Evolutionary conservation across 441 rosid genomes (phyloP).

Genomic region (Metrosideros polymorpha): DNA sequence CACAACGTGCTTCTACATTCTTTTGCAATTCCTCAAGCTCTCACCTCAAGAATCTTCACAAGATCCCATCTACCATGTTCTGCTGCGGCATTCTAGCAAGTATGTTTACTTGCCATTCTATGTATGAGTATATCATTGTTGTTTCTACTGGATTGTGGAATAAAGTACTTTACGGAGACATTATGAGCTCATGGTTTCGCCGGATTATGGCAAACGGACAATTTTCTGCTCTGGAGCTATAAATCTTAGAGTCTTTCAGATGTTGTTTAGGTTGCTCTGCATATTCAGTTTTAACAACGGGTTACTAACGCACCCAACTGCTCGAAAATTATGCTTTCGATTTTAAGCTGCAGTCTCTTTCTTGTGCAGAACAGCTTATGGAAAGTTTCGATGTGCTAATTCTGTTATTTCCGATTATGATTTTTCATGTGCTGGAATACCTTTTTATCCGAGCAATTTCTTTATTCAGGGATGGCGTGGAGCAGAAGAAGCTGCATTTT

Average conservation of each 20-base stretch:
- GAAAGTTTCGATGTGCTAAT: neutral
- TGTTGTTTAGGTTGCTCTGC: neutral
- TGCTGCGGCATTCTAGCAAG: slow-evolving; percentile 40
- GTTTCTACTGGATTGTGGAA: neutral
- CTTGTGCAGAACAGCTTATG: neutral
- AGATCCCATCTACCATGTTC: slow-evolving; percentile 64
- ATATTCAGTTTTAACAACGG: neutral
- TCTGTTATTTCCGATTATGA: neutral
- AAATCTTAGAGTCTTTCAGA: neutral
- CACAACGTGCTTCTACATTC: slow-evolving; percentile 47
- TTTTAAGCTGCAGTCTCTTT: neutral
- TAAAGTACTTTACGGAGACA: neutral
- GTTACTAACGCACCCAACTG: neutral
- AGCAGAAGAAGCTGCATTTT: slow-evolving; percentile 29
- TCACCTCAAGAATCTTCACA: slow-evolving; percentile 52
- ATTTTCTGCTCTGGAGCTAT: neutral
- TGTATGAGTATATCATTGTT: neutral
- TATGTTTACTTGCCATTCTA: slow-evolving; percentile 11
- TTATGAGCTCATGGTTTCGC: neutral
- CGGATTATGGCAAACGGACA: neutral
- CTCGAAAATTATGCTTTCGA: neutral
- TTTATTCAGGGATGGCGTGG: slow-evolving; percentile 32
- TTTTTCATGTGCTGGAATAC: neutral
- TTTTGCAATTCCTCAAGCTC: slow-evolving; percentile 58
- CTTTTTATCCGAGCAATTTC: neutral